Base-by-base conservation (phyloP, 148 eudicot genomes). In the Fagopyrum tataricum region DNA sequence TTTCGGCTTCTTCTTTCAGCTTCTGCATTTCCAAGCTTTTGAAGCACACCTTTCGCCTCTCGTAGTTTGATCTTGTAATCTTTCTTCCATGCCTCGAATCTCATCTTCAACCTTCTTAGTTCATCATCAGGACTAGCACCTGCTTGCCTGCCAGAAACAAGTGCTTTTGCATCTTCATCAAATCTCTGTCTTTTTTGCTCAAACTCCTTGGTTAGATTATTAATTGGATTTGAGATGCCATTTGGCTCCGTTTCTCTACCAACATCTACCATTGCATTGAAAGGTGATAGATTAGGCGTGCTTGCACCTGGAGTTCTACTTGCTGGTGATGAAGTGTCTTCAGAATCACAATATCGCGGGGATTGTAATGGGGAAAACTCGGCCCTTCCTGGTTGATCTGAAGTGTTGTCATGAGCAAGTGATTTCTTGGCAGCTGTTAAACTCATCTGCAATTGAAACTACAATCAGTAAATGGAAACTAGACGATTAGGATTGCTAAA, bases 31-130 rank as follows among this genome's bases (percentile, higher is more conserved):
- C 79, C 83, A 66, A 76, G 75, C 79, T 81, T 90, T 70, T 81
- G 84, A 56, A 91, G 79, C 42, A 79, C 83, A 8, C 79, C 81
- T 85, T 88, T 96, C 0, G 92, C 75, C 77, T 87, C 90, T 76
- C 81, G 84, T 79, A 92, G 76, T 70, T 89, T 82, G 37, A 47
- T 71, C 79, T 81, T 90, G 76, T 87, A 96, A 11, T 92, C 97
- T 77, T 82, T 90, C 78, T 87, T 92, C 99, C 99, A 96, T 13
- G 73, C 69, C 75, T 84, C 90, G 59, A 96, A 92, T 78, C 87
- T 85, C 74, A 76, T 76, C 75, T 88, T 92, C 72, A 96, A 81
- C 61, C 89, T 91, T 74, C 85, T 79, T 49, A 85, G 79, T 56
- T 91, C 98, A 74, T 86, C 91, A 61, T 74, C 77, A 0, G 95